Conservation (phyloP, 2,329 filamentous ascomycete genomes). For the Paecilomyces niveus region DNA sequence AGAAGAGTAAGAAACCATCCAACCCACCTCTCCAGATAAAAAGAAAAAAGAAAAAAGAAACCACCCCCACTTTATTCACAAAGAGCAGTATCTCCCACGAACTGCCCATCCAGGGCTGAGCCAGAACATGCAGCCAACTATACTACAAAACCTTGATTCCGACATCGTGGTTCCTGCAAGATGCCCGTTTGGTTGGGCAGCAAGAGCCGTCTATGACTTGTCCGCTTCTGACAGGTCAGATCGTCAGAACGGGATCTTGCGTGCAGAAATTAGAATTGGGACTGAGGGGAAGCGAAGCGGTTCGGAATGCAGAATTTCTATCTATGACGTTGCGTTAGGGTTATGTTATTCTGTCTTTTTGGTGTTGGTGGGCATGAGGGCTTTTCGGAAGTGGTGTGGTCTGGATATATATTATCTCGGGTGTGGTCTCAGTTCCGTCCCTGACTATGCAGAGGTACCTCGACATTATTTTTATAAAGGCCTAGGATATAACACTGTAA, state of each 20-base stretch:
- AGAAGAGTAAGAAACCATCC: not conserved
- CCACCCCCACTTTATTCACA: not conserved
- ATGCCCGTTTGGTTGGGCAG: not conserved
- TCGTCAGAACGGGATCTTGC: not conserved
- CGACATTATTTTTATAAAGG: too few species aligned
- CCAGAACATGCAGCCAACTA: not conserved
- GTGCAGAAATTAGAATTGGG: not conserved
- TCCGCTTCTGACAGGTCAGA: not conserved
- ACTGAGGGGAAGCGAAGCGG: not conserved
- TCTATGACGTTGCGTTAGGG: not conserved
- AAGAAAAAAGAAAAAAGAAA: not conserved
- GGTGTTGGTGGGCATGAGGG: not conserved
- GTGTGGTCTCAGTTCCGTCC: too few species aligned
- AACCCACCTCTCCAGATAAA: not conserved
- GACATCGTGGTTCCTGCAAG: not conserved
- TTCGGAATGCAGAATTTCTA: too few species aligned
- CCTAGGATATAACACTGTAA: too few species aligned
- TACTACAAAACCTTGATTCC: not conserved
- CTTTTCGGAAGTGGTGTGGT: too few species aligned
- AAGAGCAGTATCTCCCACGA: not conserved
- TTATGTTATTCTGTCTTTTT: not conserved
- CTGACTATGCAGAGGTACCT: too few species aligned
- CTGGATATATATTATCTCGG: too few species aligned
- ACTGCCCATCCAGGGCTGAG: not conserved
- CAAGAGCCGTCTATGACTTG: not conserved